These are phyloP conservation scores for Elaeis oleifera DNA, from an alignment of 202 grass and related monocot species.

Conservation along the genomic window DNA sequence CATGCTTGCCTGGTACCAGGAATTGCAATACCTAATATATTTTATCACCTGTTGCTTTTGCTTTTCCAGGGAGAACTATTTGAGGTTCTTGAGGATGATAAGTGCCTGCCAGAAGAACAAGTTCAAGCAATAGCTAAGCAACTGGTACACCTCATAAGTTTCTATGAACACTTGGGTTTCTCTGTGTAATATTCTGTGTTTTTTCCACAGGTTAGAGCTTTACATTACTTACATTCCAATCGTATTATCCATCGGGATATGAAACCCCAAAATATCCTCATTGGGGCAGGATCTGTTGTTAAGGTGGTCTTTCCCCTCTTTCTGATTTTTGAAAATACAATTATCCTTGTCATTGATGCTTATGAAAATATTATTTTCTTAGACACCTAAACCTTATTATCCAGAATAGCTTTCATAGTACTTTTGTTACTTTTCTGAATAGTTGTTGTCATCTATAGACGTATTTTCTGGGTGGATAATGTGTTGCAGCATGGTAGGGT, in stretches of 20 bases:
- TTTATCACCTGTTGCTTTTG: constrained; percentile 10
- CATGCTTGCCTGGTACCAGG: no score
- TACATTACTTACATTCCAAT: constrained; percentile 93
- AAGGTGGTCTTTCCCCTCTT: constrained; percentile 40
- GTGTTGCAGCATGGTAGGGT: no score
- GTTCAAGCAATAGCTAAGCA: constrained; percentile 98
- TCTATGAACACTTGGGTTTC: not conserved
- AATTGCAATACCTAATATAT: no score
- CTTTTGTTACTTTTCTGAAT: constrained; percentile 9
- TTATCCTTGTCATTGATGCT: no score
- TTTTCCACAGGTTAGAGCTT: constrained; percentile 65
- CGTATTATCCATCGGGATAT: constrained; percentile 94
- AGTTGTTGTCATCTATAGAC: not conserved
- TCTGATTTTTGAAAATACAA: no score
- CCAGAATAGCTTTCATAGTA: no score
- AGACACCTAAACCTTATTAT: no score
- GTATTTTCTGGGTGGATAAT: no score
- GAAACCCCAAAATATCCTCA: constrained; percentile 99
- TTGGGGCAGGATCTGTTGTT: constrained; percentile 82
- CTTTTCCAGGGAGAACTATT: constrained; percentile 80
- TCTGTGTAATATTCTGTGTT: not conserved
- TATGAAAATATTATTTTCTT: no score
- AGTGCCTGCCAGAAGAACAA: constrained; percentile 91
- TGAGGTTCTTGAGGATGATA: constrained; percentile 95
- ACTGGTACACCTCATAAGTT: constrained; percentile 32